Conservation (phyloP, 108 stramenopile species). For the Seminavis robusta region DNA sequence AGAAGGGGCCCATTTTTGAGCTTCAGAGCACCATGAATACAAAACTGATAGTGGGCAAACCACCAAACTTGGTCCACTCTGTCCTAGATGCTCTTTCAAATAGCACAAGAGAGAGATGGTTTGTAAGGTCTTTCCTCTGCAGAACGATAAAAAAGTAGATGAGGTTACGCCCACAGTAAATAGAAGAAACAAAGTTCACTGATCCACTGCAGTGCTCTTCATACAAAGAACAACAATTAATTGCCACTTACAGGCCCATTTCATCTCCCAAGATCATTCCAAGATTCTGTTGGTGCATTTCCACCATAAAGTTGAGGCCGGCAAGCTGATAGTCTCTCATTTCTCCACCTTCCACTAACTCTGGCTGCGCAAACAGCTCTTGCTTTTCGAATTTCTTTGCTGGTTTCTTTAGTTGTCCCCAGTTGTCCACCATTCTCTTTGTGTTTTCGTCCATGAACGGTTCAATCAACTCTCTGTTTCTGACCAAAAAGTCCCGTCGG, state of each 20-base stretch:
- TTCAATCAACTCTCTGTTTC: constrained; percentile 12
- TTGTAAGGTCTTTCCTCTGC: constrained; percentile 90
- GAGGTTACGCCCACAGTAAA: not conserved
- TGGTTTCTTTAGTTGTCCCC: not conserved
- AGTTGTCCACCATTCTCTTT: not conserved
- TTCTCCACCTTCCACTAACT: not conserved
- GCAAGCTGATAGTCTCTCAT: constrained; percentile 89
- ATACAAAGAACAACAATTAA: constrained; percentile 1
- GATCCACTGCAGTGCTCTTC: not conserved
- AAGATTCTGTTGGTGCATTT: constrained; percentile 60
- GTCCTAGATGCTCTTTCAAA: constrained; percentile 51
- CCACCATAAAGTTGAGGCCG: constrained; percentile 86
- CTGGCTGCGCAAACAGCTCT: too few relatives aligned
- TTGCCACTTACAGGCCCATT: constrained; percentile 38
- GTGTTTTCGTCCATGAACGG: constrained; percentile 37
- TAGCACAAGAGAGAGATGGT: constrained; percentile 83
- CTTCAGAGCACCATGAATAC: constrained; percentile 81
- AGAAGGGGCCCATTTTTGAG: constrained; percentile 70
- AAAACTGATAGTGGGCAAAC: constrained; percentile 87
- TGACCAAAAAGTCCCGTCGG: constrained; percentile 26
- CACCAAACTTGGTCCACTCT: constrained; percentile 79
- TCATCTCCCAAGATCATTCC: constrained; percentile 91
- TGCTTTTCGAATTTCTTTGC: too few relatives aligned
- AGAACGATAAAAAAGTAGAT: not conserved
- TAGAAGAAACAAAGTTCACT: not conserved